Evolutionary conservation across 2,329 filamentous ascomycete genomes (phyloP).

Genomic region (Cytospora leucostoma): DNA sequence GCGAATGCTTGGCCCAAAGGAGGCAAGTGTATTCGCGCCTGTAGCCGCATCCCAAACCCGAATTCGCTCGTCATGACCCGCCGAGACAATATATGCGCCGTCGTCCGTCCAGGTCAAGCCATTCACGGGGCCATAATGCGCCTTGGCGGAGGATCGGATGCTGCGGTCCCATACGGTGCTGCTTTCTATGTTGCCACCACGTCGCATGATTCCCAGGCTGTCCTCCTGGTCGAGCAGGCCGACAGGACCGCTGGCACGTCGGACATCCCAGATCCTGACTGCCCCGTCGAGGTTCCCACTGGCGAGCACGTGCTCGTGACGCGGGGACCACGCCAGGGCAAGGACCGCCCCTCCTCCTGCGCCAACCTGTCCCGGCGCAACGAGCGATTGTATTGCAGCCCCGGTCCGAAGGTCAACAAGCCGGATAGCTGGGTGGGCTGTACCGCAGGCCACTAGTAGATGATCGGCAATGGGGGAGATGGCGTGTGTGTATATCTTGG

Average conservation of each 20-base stretch:
- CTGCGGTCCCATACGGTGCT: slow-evolving; percentile 37
- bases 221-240: slow-evolving; percentile 84
- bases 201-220: slow-evolving; percentile 64
- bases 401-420: slow-evolving; percentile 86
- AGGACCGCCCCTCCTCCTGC: slow-evolving; percentile 60
- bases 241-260: slow-evolving; percentile 74
- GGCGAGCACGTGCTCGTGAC: slow-evolving; percentile 75
- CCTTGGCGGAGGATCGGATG: slow-evolving; percentile 56
- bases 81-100: slow-evolving; percentile 73
- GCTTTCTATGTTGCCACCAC: slow-evolving; percentile 34
- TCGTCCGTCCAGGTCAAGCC: slow-evolving; percentile 83
- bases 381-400: slow-evolving; percentile 69
- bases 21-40: slow-evolving; percentile 83
- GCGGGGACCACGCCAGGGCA: slow-evolving; percentile 78
- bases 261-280: slow-evolving; percentile 83
- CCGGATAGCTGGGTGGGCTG: slow-evolving; percentile 80
- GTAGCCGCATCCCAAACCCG: slow-evolving; percentile 82
- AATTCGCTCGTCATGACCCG: slow-evolving; percentile 81
- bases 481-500: slow-evolving; percentile 74
- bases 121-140: slow-evolving; percentile 82
- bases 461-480: slow-evolving; percentile 72
- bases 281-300: slow-evolving; percentile 85
- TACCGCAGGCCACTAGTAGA: slow-evolving; percentile 83
- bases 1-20: slow-evolving; percentile 79
- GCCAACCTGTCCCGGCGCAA: slow-evolving; percentile 55